Evolutionary conservation across 2,329 filamentous ascomycete genomes (phyloP).

Genomic region (Furcasterigmium sp.): DNA sequence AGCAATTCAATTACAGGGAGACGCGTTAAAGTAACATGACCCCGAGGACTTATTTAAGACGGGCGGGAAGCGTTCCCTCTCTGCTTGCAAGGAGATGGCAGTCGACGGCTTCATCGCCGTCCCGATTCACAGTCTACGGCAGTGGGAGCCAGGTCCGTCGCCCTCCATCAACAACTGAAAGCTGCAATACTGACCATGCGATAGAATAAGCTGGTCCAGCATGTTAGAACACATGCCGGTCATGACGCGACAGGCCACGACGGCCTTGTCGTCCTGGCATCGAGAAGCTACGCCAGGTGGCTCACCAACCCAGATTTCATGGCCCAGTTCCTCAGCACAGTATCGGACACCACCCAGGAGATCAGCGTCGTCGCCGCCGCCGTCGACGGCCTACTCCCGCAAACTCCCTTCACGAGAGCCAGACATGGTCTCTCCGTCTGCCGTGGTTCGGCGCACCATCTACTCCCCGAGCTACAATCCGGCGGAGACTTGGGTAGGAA

Average conservation of each 20-base stretch:
- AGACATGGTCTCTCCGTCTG: slow-evolving; percentile 46
- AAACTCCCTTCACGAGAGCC: slow-evolving; percentile 20
- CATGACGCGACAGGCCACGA: slow-evolving; percentile 17
- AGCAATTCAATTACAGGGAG: background rate
- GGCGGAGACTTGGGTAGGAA: background rate
- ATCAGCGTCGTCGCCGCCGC: slow-evolving; percentile 49
- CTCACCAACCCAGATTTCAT: slow-evolving; percentile 40
- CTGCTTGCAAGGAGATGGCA: background rate
- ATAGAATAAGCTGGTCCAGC: background rate
- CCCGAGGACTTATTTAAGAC: no score
- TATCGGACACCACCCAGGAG: slow-evolving; percentile 11
- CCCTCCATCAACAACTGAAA: background rate
- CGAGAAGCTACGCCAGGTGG: slow-evolving; percentile 40
- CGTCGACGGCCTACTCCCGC: slow-evolving; percentile 47
- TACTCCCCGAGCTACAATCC: slow-evolving; percentile 43
- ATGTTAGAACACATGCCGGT: background rate
- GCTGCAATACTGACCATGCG: background rate
- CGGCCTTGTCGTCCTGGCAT: slow-evolving; percentile 45
- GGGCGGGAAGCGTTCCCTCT: no score
- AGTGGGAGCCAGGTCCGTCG: slow-evolving; percentile 1
- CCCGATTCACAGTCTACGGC: slow-evolving; percentile 6
- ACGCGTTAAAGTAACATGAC: background rate
- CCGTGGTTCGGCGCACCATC: slow-evolving; percentile 29
- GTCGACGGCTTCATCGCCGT: background rate
- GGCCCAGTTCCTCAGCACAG: slow-evolving; percentile 12